phyloP scores from a whole-genome alignment of 2,329 filamentous ascomycete genomes.

The Penicillium sp. region DNA sequence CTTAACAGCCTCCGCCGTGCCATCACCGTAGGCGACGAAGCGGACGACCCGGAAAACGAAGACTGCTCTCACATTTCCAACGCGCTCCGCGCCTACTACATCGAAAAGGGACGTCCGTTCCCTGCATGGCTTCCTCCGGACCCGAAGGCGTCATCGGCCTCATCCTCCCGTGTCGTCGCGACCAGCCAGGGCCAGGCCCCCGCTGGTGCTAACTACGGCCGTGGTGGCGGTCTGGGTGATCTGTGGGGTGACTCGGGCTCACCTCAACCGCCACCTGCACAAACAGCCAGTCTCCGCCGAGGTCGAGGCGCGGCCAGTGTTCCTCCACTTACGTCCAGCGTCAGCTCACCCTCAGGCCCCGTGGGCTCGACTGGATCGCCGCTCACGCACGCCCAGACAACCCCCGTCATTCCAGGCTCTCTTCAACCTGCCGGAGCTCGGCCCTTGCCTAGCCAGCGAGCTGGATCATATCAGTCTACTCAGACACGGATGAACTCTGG shows the following conservation, averaged over 20 bases:
- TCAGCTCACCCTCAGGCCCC: constrained; percentile 26
- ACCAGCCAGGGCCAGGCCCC: constrained; percentile 54
- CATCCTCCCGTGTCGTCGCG: constrained; percentile 44
- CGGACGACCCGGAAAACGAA: constrained; percentile 53
- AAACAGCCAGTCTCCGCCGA: constrained; percentile 42
- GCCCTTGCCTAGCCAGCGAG: constrained; percentile 70
- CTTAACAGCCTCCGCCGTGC: constrained; percentile 58
- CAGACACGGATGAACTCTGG: constrained; percentile 24
- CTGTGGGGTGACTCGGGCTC: constrained; percentile 54
- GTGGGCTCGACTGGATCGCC: constrained; percentile 17
- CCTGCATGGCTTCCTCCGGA: constrained; percentile 88
- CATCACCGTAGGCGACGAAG: constrained; percentile 43
- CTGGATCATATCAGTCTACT: constrained; percentile 70
- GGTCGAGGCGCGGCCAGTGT: constrained; percentile 27
- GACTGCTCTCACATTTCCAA: constrained; percentile 95
- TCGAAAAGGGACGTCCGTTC: constrained; percentile 77
- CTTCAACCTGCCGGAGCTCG: constrained; percentile 45
- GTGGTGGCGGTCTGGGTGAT: constrained; percentile 53
- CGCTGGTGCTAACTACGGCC: constrained; percentile 29
- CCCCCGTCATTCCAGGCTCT: constrained; percentile 19
- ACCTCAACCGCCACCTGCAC: constrained; percentile 29
- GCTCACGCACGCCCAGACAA: constrained; percentile 22
- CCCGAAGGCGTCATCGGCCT: constrained; percentile 67
- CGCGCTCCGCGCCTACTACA: constrained; percentile 89
- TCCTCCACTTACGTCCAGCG: constrained; percentile 19